Evolutionary conservation across 202 grass and related monocot genomes (phyloP).

Genomic region (Zizania palustris): DNA sequence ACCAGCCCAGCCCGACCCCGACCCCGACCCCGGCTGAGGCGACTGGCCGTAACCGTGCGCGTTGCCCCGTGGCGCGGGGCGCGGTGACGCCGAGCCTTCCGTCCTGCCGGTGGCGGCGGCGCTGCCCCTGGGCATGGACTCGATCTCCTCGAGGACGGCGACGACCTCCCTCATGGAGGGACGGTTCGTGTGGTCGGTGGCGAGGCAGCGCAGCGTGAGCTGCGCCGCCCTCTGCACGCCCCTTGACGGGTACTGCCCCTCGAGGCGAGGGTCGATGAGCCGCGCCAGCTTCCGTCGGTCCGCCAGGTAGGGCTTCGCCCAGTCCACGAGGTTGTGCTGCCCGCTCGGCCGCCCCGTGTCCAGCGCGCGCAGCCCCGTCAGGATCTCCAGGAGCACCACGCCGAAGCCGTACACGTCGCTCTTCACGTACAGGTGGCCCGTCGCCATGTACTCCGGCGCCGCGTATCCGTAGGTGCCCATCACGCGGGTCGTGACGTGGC

Average conservation of each 20-base stretch:
- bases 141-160: slow-evolving; percentile 55
- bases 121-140: slow-evolving; percentile 36
- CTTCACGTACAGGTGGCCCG: slow-evolving; percentile 76
- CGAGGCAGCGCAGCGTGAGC: slow-evolving; percentile 61
- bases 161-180: slow-evolving; percentile 78
- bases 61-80: neutral
- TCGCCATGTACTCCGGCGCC: slow-evolving; percentile 76
- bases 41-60: slow-evolving; percentile 27
- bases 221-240: slow-evolving; percentile 57
- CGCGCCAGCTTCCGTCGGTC: slow-evolving; percentile 52
- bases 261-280: slow-evolving; percentile 68
- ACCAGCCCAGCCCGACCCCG: slow-evolving; percentile 22
- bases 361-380: slow-evolving; percentile 69
- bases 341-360: slow-evolving; percentile 58
- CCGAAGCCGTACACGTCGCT: slow-evolving; percentile 77
- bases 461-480: slow-evolving; percentile 87
- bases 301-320: slow-evolving; percentile 58
- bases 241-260: slow-evolving; percentile 59
- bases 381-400: slow-evolving; percentile 67
- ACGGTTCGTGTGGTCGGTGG: slow-evolving; percentile 57
- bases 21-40: neutral
- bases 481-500: slow-evolving; percentile 70
- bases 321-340: slow-evolving; percentile 69
- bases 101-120: neutral
- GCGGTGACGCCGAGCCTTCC: slow-evolving; percentile 37